Evolutionary conservation across 140 eudicot genomes (phyloP), one percentile per base, ranked within the genome.

Genomic region (Ambrosia hybrid): DNA sequence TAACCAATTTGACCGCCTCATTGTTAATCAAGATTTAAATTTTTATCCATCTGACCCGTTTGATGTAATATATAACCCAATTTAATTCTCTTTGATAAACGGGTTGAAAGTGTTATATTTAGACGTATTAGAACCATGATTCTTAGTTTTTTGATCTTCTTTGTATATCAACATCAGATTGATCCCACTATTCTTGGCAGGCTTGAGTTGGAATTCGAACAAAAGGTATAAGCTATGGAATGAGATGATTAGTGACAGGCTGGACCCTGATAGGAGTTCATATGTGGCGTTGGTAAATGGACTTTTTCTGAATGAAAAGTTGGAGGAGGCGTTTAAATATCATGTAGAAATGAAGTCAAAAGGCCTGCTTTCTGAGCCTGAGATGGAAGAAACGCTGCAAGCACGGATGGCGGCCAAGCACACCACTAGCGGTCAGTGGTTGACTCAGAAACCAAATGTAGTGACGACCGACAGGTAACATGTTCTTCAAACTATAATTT

Each of bases 301-400:
- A 67, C 96, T 92, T 53, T 89, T 92, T 72, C 60, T 89, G 83
- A 92, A 89, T 60, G 89, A 93, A 71, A 85, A 68, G 85, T 73
- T 92, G 79, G 96, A 85, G 48, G 95, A 89, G 74, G 92, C 98
- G 0, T 76, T 87, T 64, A 84, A 84, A 15, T 80, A 87, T 62
- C 80, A 90, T 64, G 36, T 68, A 26, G 98, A 87, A 85, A 92
- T 92, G 98, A 89, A 85, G 76, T 86, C 78, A 12, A 92, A 88
- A 70, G 71, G 79, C 45, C 67, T 87, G 12, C 34, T 82, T 67
- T 88, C 96, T 48, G 95, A 92, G 70, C 88, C 95, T 11, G 83
- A 85, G 75, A 75, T 91, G 15, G 92, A 92, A 76, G 85, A 83
- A 70, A 78, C 84, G 76, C 74, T 92, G 68, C 88, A 83, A 76